phyloP scores from a whole-genome alignment of 2,329 filamentous ascomycete genomes.

The Gliomastix tumulicola region DNA sequence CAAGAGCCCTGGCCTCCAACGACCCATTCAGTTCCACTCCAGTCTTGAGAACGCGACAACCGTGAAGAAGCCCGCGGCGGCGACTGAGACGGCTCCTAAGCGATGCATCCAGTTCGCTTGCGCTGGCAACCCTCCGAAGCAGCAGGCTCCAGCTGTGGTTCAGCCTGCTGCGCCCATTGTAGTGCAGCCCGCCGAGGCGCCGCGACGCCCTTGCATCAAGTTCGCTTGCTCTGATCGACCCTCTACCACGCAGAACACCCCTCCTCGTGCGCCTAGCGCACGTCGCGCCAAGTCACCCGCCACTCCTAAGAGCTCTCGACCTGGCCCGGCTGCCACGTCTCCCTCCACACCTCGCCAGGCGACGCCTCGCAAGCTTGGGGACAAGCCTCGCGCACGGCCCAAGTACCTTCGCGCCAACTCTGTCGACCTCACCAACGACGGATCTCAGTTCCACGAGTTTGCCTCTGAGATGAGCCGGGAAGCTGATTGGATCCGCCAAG shows the following conservation, averaged over 20 bases:
- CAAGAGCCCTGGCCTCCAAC: slow-evolving; percentile 13
- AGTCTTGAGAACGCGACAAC: background rate
- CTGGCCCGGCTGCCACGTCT: background rate
- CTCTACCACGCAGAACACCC: slow-evolving; percentile 29
- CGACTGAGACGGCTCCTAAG: too few species aligned
- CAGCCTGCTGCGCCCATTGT: slow-evolving; percentile 24
- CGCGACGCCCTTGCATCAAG: slow-evolving; percentile 60
- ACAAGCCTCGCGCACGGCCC: slow-evolving; percentile 12
- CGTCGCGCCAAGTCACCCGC: slow-evolving; percentile 15
- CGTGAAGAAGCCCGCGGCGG: background rate
- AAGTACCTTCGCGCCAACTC: slow-evolving; percentile 45
- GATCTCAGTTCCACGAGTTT: slow-evolving; percentile 80
- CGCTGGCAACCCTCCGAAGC: slow-evolving; percentile 49
- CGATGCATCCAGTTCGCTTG: slow-evolving; percentile 93
- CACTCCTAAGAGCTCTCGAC: slow-evolving; percentile 13
- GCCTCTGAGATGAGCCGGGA: slow-evolving; percentile 74
- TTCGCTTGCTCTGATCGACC: slow-evolving; percentile 59
- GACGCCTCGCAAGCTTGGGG: slow-evolving; percentile 9
- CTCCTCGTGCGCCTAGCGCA: slow-evolving; percentile 16
- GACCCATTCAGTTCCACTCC: too few species aligned
- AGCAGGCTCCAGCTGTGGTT: slow-evolving; percentile 20
- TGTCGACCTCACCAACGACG: slow-evolving; percentile 44
- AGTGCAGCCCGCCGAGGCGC: too few species aligned
- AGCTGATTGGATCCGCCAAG: slow-evolving; percentile 82
- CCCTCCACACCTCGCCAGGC: slow-evolving; percentile 3